A percentile compares a stretch with the other conserved stretches of the same genome.
Conservation (phyloP, 306 rosid species). For the Lithocarpus polystachyus region DNA sequence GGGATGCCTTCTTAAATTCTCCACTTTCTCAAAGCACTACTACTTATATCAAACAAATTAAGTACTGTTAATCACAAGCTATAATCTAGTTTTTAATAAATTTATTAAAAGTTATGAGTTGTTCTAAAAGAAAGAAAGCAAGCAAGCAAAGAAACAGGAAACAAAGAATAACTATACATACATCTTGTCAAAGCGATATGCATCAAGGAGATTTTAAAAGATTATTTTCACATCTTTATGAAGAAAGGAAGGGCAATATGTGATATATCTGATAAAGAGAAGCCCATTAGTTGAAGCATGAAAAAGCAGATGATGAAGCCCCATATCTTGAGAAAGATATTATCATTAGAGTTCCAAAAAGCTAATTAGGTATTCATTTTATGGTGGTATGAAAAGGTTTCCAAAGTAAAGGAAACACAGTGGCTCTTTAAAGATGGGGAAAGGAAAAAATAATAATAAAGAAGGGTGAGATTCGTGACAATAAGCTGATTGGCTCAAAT, state of each 20-base stretch:
- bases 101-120: neutral
- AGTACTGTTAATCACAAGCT: too few species aligned
- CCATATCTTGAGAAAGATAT: slow-evolving; percentile 46
- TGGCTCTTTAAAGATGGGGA: slow-evolving; percentile 38
- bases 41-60: too few species aligned
- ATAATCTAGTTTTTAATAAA: too few species aligned
- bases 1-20: too few species aligned
- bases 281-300: slow-evolving; percentile 19
- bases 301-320: slow-evolving; percentile 18
- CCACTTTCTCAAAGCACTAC: too few species aligned
- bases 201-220: slow-evolving; percentile 19
- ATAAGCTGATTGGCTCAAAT: slow-evolving; percentile 35
- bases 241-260: slow-evolving; percentile 24
- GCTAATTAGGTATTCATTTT: slow-evolving; percentile 38
- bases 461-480: slow-evolving; percentile 12
- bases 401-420: slow-evolving; percentile 42
- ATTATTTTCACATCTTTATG: slow-evolving; percentile 30
- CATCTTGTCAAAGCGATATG: slow-evolving; percentile 25
- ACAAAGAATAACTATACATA: neutral
- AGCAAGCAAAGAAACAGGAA: neutral
- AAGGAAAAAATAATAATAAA: slow-evolving; percentile 32
- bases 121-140: neutral
- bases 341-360: slow-evolving; percentile 51
- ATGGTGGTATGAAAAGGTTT: slow-evolving; percentile 54
- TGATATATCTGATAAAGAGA: slow-evolving; percentile 26